Conservation (phyloP, 2,329 filamentous ascomycete genomes). For the Penicillium polonicum region DNA sequence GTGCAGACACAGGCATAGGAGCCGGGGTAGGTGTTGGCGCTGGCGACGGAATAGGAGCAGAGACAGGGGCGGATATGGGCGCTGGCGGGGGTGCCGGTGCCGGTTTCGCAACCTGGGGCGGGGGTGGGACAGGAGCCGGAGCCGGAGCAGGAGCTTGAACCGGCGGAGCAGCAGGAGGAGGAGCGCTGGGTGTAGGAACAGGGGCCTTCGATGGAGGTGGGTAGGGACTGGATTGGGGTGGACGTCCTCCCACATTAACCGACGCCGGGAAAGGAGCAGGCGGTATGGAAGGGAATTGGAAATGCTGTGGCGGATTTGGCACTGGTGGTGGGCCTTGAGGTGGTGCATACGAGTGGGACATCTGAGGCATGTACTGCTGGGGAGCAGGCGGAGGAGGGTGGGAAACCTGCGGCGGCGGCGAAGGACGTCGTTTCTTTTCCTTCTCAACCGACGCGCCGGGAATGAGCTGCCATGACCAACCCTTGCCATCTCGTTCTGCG, state of each 20-base stretch:
- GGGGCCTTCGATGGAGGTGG: slow-evolving; percentile 20
- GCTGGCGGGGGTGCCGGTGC: slow-evolving; percentile 14
- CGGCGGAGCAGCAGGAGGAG: slow-evolving; percentile 7
- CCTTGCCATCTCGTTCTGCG: slow-evolving; percentile 61
- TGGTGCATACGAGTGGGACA: slow-evolving; percentile 33
- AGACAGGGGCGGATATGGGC: slow-evolving; percentile 19
- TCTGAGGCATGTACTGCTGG: slow-evolving; percentile 39
- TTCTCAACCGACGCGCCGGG: slow-evolving; percentile 60
- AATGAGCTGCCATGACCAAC: slow-evolving; percentile 63
- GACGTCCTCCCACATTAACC: slow-evolving; percentile 22
- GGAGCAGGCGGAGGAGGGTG: slow-evolving; percentile 32
- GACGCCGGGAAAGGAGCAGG: slow-evolving; percentile 35
- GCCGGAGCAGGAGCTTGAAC: slow-evolving; percentile 16
- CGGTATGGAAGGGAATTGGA: slow-evolving; percentile 40
- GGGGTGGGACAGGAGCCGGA: slow-evolving; percentile 21
- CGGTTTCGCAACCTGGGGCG: slow-evolving; percentile 11
- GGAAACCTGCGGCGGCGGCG: slow-evolving; percentile 39
- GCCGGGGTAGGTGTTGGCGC: slow-evolving; percentile 9
- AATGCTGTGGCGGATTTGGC: slow-evolving; percentile 35
- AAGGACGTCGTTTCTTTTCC: slow-evolving; percentile 53
- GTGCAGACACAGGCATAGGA: slow-evolving; percentile 10
- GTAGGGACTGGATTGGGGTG: slow-evolving; percentile 27
- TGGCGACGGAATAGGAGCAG: slow-evolving; percentile 19
- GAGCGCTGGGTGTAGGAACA: slow-evolving; percentile 12
- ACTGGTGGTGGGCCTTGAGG: slow-evolving; percentile 30